phyloP scores from a whole-genome alignment of 139 green algal genomes.

The Zygnema circumcarinatum region DNA sequence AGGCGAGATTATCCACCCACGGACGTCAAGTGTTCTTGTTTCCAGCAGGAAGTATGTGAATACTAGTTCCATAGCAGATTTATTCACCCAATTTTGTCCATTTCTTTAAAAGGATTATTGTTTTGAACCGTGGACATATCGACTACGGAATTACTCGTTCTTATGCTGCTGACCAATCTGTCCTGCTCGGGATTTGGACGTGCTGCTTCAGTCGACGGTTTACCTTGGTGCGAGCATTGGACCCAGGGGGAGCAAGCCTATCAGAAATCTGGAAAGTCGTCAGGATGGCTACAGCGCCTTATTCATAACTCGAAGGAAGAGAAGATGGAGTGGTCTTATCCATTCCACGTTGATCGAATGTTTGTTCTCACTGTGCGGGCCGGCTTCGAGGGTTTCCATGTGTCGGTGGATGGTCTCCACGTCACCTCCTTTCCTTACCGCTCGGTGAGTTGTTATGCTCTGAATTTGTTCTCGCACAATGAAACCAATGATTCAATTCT shows the following conservation, averaged over 20 bases:
- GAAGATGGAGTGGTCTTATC: constrained; percentile 38
- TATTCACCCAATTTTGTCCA: too few species aligned
- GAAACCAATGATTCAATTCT: background rate
- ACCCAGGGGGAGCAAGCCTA: constrained; percentile 3
- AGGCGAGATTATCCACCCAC: background rate
- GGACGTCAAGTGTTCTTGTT: background rate
- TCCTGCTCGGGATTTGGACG: too few species aligned
- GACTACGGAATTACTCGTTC: too few species aligned
- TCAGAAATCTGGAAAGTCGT: constrained; percentile 25
- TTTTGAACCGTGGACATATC: too few species aligned
- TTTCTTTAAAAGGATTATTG: too few species aligned
- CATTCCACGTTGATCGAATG: constrained; percentile 21
- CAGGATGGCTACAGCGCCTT: constrained; percentile 35
- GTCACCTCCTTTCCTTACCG: constrained; percentile 54
- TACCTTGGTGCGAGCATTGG: constrained; percentile 50
- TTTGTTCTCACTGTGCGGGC: constrained; percentile 52
- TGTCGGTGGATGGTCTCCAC: constrained; percentile 51
- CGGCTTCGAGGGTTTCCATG: constrained; percentile 54
- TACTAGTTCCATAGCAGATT: too few species aligned
- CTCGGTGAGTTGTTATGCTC: constrained; percentile 14
- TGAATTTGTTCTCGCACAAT: background rate
- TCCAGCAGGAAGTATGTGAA: background rate
- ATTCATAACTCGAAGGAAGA: constrained; percentile 41
- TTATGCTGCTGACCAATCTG: too few species aligned
- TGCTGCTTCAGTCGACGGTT: constrained; percentile 42